Percentiles rank a stretch among this genome's conserved stretches.
Evolutionary conservation across 208 protist genomes (phyloP).

Genomic region (Trichomonas tenax): DNA sequence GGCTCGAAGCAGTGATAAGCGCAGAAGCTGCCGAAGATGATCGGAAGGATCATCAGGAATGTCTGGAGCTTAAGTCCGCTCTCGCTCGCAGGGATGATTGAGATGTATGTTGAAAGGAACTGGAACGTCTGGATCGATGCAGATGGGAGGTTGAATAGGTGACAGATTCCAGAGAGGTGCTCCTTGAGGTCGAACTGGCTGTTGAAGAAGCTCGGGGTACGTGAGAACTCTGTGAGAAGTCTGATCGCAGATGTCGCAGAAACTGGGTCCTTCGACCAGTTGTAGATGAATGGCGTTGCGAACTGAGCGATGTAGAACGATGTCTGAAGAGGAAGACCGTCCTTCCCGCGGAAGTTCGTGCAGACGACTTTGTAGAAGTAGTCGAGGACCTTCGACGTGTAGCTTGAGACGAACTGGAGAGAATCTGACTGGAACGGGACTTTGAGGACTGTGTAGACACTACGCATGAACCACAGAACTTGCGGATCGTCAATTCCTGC

Average conservation of each 20-base stretch:
- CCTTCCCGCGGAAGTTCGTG: background rate
- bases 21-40: background rate
- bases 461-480: background rate
- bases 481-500: background rate
- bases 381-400: background rate
- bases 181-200: background rate
- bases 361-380: background rate
- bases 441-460: background rate
- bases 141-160: background rate
- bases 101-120: background rate
- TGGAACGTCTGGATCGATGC: background rate
- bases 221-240: background rate
- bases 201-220: background rate
- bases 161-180: background rate
- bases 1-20: background rate
- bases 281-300: background rate
- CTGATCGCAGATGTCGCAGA: background rate
- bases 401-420: background rate
- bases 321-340: background rate
- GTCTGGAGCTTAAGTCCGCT: background rate
- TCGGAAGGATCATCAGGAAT: background rate
- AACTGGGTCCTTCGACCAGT: background rate
- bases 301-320: background rate
- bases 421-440: background rate
- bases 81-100: background rate